Evolutionary conservation across 352 stramenopile genomes (phyloP).

Genomic region (Globisporangium recalcitrans): DNA sequence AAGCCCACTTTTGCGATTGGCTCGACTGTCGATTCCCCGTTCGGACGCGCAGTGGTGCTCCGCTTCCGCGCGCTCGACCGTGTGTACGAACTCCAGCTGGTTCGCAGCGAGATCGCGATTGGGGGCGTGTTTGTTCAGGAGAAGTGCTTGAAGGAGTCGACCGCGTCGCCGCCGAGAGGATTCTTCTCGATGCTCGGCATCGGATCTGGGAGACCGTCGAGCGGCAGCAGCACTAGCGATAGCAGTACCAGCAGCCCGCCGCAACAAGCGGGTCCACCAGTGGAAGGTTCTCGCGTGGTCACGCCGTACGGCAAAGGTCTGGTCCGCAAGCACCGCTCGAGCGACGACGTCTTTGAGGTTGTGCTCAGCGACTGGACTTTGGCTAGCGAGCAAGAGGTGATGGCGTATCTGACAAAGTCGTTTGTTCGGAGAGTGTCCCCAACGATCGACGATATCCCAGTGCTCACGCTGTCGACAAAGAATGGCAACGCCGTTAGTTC

Average conservation of each 20-base stretch:
- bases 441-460: constrained; percentile 31
- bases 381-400: constrained; percentile 29
- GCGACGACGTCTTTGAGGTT: constrained; percentile 44
- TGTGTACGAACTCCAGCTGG: constrained; percentile 67
- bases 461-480: constrained; percentile 27
- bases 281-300: constrained; percentile 34
- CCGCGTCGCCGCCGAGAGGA: constrained; percentile 51
- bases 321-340: constrained; percentile 35
- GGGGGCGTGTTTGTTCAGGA: constrained; percentile 54
- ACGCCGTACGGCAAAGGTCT: constrained; percentile 64
- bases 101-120: constrained; percentile 35
- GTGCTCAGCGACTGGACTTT: constrained; percentile 51
- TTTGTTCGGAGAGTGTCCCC: constrained; percentile 28
- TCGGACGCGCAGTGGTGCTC: constrained; percentile 64
- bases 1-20: constrained; percentile 54
- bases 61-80: constrained; percentile 55
- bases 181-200: constrained; percentile 66
- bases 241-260: neutral
- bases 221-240: constrained; percentile 3
- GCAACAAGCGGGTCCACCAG: constrained; percentile 8
- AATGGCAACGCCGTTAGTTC: neutral
- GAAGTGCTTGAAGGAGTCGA: constrained; percentile 35
- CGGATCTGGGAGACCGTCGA: constrained; percentile 14
- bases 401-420: constrained; percentile 48
- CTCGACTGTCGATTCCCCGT: constrained; percentile 66